phyloP scores from a whole-genome alignment of 2,329 filamentous ascomycete species.

The Fusarium protoensiforme region DNA sequence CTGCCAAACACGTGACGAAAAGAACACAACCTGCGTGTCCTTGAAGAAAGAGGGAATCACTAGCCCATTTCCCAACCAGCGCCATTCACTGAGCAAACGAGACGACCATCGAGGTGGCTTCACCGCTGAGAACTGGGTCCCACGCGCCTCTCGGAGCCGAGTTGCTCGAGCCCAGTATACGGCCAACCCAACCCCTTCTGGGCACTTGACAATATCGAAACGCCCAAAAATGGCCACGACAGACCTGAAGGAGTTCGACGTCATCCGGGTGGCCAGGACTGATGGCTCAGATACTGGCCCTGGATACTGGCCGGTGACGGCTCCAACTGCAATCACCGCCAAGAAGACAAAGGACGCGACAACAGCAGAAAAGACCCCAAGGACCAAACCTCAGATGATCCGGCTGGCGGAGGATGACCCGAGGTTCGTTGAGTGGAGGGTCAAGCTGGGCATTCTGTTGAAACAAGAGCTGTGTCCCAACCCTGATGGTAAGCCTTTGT shows the following conservation, averaged over 20 bases:
- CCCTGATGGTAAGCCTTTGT: slow-evolving; percentile 49
- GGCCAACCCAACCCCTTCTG: neutral
- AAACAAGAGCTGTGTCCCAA: slow-evolving; percentile 57
- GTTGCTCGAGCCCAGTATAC: neutral
- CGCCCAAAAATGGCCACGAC: slow-evolving; percentile 37
- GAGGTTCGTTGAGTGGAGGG: slow-evolving; percentile 57
- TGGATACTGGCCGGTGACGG: slow-evolving; percentile 55
- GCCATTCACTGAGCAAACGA: neutral
- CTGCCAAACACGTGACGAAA: neutral
- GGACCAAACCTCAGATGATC: slow-evolving; percentile 56
- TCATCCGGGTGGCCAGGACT: slow-evolving; percentile 56
- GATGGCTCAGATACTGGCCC: slow-evolving; percentile 59
- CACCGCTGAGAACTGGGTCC: neutral
- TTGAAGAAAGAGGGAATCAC: neutral
- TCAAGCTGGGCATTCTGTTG: slow-evolving; percentile 58
- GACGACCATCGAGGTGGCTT: neutral
- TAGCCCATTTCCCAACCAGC: neutral
- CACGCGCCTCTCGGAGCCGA: neutral
- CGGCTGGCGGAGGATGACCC: slow-evolving; percentile 56
- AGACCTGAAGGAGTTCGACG: slow-evolving; percentile 54
- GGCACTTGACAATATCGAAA: neutral
- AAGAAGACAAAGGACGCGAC: slow-evolving; percentile 53
- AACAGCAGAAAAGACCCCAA: slow-evolving; percentile 48
- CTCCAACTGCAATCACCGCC: slow-evolving; percentile 40
- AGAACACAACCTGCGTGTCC: neutral